Conservation (phyloP, 2,329 filamentous ascomycete species). For the Scedosporium dehoogii region DNA sequence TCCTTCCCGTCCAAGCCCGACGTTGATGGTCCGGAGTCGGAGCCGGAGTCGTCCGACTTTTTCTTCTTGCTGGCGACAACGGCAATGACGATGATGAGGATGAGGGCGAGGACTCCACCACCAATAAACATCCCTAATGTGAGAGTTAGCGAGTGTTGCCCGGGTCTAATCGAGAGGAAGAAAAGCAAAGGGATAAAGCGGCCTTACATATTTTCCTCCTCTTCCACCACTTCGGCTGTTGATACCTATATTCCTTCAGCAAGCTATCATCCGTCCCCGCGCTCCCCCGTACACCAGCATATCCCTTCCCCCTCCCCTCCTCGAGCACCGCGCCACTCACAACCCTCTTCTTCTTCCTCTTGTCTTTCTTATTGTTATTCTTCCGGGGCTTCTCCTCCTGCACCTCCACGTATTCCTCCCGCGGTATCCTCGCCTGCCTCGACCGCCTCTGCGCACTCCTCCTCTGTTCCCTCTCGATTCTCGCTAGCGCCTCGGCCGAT, state of each 20-base stretch:
- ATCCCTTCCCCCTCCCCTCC: constrained; percentile 50
- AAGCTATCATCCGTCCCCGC: constrained; percentile 37
- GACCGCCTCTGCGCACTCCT: constrained; percentile 35
- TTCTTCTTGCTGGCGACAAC: constrained; percentile 45
- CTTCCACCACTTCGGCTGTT: constrained; percentile 6
- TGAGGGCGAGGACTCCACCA: constrained; percentile 42
- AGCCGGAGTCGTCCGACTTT: constrained; percentile 9
- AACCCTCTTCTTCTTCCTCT: constrained; percentile 45
- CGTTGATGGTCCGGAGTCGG: constrained; percentile 17
- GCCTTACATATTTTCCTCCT: constrained; percentile 7
- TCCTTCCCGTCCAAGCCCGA: constrained; percentile 28
- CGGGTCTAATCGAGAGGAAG: not conserved
- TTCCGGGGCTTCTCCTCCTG: constrained; percentile 8
- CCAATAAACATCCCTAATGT: constrained; percentile 45
- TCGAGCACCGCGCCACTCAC: constrained; percentile 62
- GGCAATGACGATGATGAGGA: constrained; percentile 59
- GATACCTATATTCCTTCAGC: constrained; percentile 29
- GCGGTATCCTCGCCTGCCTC: constrained; percentile 28
- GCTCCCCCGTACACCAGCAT: constrained; percentile 32
- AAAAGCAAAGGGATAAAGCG: not conserved
- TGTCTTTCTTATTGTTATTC: constrained; percentile 9
- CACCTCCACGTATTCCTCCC: constrained; percentile 21
- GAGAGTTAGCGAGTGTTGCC: constrained; percentile 22
- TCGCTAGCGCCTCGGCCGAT: constrained; percentile 50
- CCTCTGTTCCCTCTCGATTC: constrained; percentile 52